These are phyloP conservation scores for Ascochyta rabiei DNA, from an alignment of 2,329 filamentous ascomycete species.

Conservation along the genomic window DNA sequence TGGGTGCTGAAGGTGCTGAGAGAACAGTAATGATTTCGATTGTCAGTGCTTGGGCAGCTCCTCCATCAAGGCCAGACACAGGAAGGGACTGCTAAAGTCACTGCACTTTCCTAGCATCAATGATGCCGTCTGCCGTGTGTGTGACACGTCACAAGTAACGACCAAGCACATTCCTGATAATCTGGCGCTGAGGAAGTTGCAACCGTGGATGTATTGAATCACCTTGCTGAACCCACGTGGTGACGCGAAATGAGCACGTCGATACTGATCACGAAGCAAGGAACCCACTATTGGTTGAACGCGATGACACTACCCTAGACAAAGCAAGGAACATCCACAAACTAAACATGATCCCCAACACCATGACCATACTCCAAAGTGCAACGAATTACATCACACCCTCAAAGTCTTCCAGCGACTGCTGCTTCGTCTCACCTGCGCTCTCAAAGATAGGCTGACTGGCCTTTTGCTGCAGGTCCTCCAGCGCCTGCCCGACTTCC, in stretches of 20 bases:
- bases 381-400: constrained; percentile 25
- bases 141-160: neutral
- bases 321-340: constrained; percentile 5
- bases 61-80: neutral
- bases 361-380: neutral
- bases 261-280: constrained; percentile 1
- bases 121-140: neutral
- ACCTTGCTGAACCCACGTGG: constrained; percentile 7
- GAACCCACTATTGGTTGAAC: neutral
- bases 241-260: constrained; percentile 3
- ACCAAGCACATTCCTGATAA: neutral
- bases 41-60: neutral
- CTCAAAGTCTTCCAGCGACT: constrained; percentile 27
- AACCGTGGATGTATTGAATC: neutral
- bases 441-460: constrained; percentile 28
- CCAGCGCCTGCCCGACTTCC: constrained; percentile 44
- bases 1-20: neutral
- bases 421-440: constrained; percentile 7
- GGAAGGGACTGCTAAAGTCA: constrained; percentile 1
- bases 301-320: neutral
- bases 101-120: constrained; percentile 1
- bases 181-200: neutral
- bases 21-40: neutral
- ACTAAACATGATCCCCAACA: neutral
- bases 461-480: constrained; percentile 27